Percentiles rank a stretch among this genome's conserved stretches.
Conservation (phyloP, 257 asterid genomes). For the Nicotiana otophora region DNA sequence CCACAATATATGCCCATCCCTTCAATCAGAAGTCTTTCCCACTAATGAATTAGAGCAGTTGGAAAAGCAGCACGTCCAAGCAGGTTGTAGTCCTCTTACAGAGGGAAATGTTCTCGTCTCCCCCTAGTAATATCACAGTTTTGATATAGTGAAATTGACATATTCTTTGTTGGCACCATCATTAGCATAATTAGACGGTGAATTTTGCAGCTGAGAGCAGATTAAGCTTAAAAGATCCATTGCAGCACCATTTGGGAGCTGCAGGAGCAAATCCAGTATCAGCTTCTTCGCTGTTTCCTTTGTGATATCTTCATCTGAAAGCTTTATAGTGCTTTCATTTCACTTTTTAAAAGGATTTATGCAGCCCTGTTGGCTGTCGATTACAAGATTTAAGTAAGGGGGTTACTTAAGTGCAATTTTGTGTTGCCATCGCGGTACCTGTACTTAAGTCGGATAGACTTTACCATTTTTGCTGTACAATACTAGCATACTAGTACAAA, state of each 20-base stretch:
- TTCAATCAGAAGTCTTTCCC: slow-evolving; percentile 66
- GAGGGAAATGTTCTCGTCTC: slow-evolving; percentile 44
- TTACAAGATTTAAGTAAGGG: not conserved
- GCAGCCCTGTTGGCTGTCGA: not conserved
- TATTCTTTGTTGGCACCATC: not conserved
- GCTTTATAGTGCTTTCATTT: not conserved
- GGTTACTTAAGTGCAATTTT: not conserved
- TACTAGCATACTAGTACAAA: not conserved
- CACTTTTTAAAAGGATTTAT: not conserved
- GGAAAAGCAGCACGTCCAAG: slow-evolving; percentile 30
- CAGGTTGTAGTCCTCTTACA: slow-evolving; percentile 22
- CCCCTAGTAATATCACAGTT: slow-evolving; percentile 53
- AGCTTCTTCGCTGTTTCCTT: not conserved
- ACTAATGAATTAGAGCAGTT: slow-evolving; percentile 53
- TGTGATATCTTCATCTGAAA: not conserved
- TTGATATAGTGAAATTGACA: not conserved
- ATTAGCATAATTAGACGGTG: not conserved
- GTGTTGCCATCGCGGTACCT: not conserved
- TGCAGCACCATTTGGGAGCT: not conserved
- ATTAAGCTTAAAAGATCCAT: not conserved
- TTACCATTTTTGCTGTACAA: not conserved
- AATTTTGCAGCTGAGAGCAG: not conserved
- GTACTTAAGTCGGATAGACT: not conserved
- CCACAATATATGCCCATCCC: slow-evolving; percentile 53
- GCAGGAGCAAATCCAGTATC: not conserved